Base-by-base conservation (phyloP, 129 eudicot genomes). In the Gnaphalium uliginosum region DNA sequence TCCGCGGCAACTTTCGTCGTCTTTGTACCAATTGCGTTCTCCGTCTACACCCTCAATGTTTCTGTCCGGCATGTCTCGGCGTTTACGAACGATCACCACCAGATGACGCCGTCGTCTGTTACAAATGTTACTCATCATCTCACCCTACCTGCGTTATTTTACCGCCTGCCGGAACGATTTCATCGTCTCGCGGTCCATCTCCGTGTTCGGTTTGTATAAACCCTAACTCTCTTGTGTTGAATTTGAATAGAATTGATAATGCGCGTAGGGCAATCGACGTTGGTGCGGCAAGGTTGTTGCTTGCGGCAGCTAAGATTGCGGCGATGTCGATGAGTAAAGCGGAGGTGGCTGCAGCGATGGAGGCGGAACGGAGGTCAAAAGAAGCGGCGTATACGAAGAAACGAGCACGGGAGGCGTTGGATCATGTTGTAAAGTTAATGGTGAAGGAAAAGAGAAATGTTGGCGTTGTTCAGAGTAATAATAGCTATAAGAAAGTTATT, bases 1-100 rank as follows among this genome's bases (percentile, higher is more conserved):
- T 81, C 85, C 90, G 96, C 3, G 89, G 97, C 4, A 70, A 71
- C 75, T 89, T 85, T 80, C 92, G 89, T 7, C 92, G 92, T 1
- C 89, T 92, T 46, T 92, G 97, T 81, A 87, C 92, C 66, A 53
- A 87, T 46, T 92, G 97, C 59, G 92, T 89, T 69, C 97, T 92
- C 76, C 96, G 97, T 29, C 88, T 85, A 78, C 85, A 91, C 84
- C 77, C 96, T 5, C 97, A 83, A 14, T 79, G 81, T 11, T 92
- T 92, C 81, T 92, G 97, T 78, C 96, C 97, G 13, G 77, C 87
- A 13, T 92, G 97, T 74, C 85, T 89, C 82, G 75, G 66, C 61
- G 85, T 89, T 48, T 85, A 83, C 92, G 83, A 66, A 43, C 79
- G 56, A 14, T 8, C 62, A 0, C 75, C 92, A 1, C 78, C 85